A percentile compares a stretch with the other conserved stretches of the same genome.
These are phyloP conservation scores for Clitopilus passeckerianus DNA, from an alignment of 768 basidiomycete genomes.

Conservation along the genomic window DNA sequence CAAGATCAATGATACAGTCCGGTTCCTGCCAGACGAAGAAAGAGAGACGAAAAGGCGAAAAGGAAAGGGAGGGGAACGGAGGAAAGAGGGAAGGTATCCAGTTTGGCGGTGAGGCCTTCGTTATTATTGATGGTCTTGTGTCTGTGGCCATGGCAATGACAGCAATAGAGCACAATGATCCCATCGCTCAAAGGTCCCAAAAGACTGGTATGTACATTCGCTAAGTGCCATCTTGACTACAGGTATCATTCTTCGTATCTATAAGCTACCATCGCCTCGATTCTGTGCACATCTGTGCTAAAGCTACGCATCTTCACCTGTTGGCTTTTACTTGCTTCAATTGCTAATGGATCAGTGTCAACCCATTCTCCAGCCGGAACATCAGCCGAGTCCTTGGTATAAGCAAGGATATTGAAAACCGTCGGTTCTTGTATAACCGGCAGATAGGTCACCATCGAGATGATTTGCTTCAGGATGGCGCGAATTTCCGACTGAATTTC, in stretches of 20 bases:
- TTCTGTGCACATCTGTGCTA: constrained; percentile 95
- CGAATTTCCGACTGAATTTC: constrained; percentile 98
- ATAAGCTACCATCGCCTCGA: constrained; percentile 98
- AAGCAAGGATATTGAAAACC: constrained; percentile 97
- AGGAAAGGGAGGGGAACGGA: constrained; percentile 13
- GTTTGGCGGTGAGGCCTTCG: constrained; percentile 6
- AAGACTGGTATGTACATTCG: not conserved
- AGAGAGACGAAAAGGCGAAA: constrained; percentile 17
- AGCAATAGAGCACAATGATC: constrained; percentile 13
- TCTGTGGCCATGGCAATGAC: constrained; percentile 25
- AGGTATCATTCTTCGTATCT: constrained; percentile 71
- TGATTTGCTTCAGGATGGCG: constrained; percentile 97
- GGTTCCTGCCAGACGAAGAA: constrained; percentile 48
- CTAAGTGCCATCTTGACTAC: not conserved
- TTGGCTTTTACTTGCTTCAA: constrained; percentile 90
- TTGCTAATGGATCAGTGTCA: constrained; percentile 88
- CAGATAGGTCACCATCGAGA: constrained; percentile 93
- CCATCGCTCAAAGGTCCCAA: constrained; percentile 18
- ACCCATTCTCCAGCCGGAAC: constrained; percentile 94
- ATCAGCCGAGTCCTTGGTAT: constrained; percentile 88
- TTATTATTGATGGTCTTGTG: constrained; percentile 8
- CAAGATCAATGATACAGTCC: constrained; percentile 29
- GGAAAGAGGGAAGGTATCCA: constrained; percentile 9
- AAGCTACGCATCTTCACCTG: constrained; percentile 95
- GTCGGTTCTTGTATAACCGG: constrained; percentile 93